A percentile compares a stretch with the other conserved stretches of the same genome.
These are phyloP conservation scores for Turnera subulata DNA, from an alignment of 345 rosid species.

Conservation along the genomic window DNA sequence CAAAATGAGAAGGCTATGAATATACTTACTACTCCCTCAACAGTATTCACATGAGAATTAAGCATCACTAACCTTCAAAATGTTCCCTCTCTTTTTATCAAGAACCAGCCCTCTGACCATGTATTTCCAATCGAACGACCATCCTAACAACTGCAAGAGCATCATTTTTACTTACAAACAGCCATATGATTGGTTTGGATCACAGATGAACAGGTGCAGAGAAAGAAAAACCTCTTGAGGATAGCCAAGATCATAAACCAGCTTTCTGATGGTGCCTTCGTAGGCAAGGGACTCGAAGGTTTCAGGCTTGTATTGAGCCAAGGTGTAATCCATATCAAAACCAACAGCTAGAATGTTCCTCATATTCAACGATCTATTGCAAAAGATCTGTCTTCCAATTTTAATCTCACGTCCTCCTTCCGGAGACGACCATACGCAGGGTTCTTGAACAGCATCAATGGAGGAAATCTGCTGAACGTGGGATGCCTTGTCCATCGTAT, in stretches of 20 bases:
- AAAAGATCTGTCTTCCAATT: constrained; percentile 74
- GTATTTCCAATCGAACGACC: constrained; percentile 91
- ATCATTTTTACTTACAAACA: background rate
- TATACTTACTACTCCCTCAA: background rate
- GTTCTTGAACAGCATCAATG: constrained; percentile 37
- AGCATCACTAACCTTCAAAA: constrained; percentile 58
- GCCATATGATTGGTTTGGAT: background rate
- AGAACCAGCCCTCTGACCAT: constrained; percentile 98
- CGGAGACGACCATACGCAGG: constrained; percentile 61
- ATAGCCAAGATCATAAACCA: constrained; percentile 89
- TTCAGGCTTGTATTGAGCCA: constrained; percentile 94
- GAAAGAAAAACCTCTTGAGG: constrained; percentile 67
- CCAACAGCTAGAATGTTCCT: constrained; percentile 87
- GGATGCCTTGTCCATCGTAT: constrained; percentile 43
- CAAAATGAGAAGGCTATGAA: constrained; percentile 13
- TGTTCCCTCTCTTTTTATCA: constrained; percentile 96
- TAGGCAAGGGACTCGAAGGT: constrained; percentile 95
- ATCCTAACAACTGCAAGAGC: constrained; percentile 55
- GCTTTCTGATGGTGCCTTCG: constrained; percentile 76
- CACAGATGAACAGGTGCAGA: background rate
- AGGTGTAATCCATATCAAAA: constrained; percentile 97
- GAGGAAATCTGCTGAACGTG: constrained; percentile 25
- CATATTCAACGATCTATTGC: constrained; percentile 96
- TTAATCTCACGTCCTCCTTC: constrained; percentile 55
- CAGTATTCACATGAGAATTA: background rate